Percentiles rank a stretch among this genome's conserved stretches.
phyloP scores from a whole-genome alignment of 108 stramenopile species.

The Skeletonema costatum region DNA sequence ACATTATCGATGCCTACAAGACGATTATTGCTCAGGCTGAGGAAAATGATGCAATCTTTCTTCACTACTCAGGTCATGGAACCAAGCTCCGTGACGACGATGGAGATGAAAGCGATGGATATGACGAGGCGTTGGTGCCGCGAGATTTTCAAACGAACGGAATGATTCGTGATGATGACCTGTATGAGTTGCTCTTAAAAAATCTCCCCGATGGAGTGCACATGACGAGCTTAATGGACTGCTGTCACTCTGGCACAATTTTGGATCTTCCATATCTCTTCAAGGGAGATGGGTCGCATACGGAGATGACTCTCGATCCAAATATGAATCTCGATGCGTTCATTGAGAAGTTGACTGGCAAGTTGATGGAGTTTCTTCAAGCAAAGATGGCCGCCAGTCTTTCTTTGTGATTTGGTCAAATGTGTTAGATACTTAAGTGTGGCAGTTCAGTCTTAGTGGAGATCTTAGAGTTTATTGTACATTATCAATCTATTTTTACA shows the following conservation, averaged over 20 bases:
- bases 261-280: slow-evolving; percentile 58
- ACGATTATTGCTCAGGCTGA: slow-evolving; percentile 46
- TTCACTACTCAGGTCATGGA: slow-evolving; percentile 82
- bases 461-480: too few relatives aligned
- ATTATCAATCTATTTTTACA: too few relatives aligned
- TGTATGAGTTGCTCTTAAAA: slow-evolving; percentile 58
- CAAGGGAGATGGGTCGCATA: slow-evolving; percentile 61
- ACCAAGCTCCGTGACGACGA: slow-evolving; percentile 65
- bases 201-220: slow-evolving; percentile 30
- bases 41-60: slow-evolving; percentile 70
- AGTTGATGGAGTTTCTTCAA: slow-evolving; percentile 23
- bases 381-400: neutral
- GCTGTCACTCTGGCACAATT: slow-evolving; percentile 67
- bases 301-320: slow-evolving; percentile 53
- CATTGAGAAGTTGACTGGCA: slow-evolving; percentile 38
- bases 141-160: slow-evolving; percentile 58
- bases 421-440: neutral
- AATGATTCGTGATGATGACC: slow-evolving; percentile 62
- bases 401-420: neutral
- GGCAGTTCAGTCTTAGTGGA: too few relatives aligned
- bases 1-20: slow-evolving; percentile 78
- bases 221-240: slow-evolving; percentile 62
- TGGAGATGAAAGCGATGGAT: slow-evolving; percentile 63
- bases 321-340: slow-evolving; percentile 57
- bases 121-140: slow-evolving; percentile 69